Percentiles rank a stretch among this genome's conserved stretches.
Evolutionary conservation across 768 basidiomycete genomes (phyloP).

Genomic region (Cubamyces lactineus): DNA sequence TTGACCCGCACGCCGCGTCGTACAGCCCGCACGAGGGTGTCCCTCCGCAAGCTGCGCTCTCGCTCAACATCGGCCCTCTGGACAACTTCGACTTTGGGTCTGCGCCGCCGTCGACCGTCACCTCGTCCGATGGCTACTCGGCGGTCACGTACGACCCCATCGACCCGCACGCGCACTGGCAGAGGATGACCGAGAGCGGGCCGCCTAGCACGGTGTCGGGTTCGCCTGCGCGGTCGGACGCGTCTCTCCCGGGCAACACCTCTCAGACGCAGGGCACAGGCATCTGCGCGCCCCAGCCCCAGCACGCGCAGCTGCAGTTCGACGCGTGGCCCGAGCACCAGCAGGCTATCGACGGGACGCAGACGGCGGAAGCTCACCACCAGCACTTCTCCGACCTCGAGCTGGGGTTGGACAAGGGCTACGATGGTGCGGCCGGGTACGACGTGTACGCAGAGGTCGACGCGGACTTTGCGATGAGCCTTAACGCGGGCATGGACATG

Average conservation of each 20-base stretch:
- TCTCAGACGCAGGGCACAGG: neutral
- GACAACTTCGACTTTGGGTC: constrained; percentile 22
- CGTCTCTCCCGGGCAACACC: constrained; percentile 12
- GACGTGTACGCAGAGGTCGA: constrained; percentile 13
- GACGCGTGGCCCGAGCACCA: constrained; percentile 11
- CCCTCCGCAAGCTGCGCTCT: constrained; percentile 8
- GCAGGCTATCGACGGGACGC: neutral
- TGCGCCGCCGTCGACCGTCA: constrained; percentile 4
- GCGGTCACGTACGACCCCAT: constrained; percentile 12
- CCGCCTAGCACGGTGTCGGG: constrained; percentile 23
- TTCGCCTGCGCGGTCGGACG: constrained; percentile 20
- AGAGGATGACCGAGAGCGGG: constrained; percentile 17
- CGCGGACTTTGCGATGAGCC: constrained; percentile 9
- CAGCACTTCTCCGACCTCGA: constrained; percentile 6
- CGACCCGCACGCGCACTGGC: constrained; percentile 21
- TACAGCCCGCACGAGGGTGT: constrained; percentile 12
- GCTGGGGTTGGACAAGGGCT: constrained; percentile 13
- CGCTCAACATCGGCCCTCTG: constrained; percentile 24
- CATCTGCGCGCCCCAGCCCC: constrained; percentile 28
- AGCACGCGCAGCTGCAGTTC: constrained; percentile 23
- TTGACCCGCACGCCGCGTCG: constrained; percentile 8
- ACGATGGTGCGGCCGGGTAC: neutral
- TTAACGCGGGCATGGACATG: constrained; percentile 7
- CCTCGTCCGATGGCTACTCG: constrained; percentile 16
- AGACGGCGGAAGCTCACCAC: neutral